Conservation (phyloP, 2,329 filamentous ascomycete species). For the Ophiocordyceps australis region DNA sequence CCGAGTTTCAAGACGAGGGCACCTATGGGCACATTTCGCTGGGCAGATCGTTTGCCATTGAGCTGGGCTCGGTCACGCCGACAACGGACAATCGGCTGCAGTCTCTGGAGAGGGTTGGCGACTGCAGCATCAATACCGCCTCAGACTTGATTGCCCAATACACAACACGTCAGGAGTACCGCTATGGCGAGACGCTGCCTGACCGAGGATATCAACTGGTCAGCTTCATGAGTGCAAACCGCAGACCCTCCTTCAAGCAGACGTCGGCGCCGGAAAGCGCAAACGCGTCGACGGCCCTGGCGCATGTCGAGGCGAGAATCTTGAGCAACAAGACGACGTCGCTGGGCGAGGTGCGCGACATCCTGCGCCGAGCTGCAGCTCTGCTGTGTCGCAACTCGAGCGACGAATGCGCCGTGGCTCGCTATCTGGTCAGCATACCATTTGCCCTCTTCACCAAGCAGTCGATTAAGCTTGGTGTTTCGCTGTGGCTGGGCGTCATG, state of each 20-base stretch:
- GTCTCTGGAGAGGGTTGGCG: constrained; percentile 60
- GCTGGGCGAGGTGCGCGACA: constrained; percentile 59
- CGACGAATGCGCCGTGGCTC: constrained; percentile 62
- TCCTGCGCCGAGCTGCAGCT: constrained; percentile 68
- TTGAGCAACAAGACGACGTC: constrained; percentile 51
- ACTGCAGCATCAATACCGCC: constrained; percentile 68
- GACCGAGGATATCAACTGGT: constrained; percentile 51
- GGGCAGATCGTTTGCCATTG: constrained; percentile 82
- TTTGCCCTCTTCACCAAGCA: constrained; percentile 89
- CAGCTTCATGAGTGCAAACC: constrained; percentile 36
- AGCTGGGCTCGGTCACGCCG: constrained; percentile 79
- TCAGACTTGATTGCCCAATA: constrained; percentile 97
- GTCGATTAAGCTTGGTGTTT: constrained; percentile 87
- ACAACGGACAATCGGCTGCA: constrained; percentile 69
- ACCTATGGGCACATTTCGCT: constrained; percentile 83
- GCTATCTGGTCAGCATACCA: constrained; percentile 80
- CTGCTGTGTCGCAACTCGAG: constrained; percentile 63
- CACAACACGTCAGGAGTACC: constrained; percentile 89
- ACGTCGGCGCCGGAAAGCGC: constrained; percentile 33
- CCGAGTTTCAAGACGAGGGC: constrained; percentile 83
- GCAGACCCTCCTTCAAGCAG: constrained; percentile 31
- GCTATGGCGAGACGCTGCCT: constrained; percentile 61
- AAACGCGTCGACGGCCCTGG: constrained; percentile 46
- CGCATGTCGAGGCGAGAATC: constrained; percentile 55
- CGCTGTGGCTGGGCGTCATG: constrained; percentile 90